Evolutionary conservation across 2,329 filamentous ascomycete species (phyloP).

Genomic region (Huntiella moniliformis): DNA sequence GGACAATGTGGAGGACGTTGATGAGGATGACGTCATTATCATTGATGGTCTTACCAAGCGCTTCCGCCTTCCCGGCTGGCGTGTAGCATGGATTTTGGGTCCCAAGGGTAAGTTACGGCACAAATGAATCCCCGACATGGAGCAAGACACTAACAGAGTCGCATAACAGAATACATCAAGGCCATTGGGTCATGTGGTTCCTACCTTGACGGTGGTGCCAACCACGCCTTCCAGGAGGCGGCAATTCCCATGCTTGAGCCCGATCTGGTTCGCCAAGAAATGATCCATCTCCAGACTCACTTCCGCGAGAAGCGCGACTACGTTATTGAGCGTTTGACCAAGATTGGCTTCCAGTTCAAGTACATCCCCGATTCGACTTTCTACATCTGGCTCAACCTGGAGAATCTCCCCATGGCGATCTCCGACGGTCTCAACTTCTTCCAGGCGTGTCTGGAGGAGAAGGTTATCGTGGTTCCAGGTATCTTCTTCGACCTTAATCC

Average conservation of each 20-base stretch:
- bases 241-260: conserved; percentile 89
- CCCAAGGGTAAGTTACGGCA: conserved; percentile 41
- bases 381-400: conserved; percentile 51
- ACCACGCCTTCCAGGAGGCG: conserved; percentile 89
- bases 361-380: conserved; percentile 82
- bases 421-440: conserved; percentile 94
- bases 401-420: conserved; percentile 57
- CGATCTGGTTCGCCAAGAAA: conserved; percentile 58
- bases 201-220: conserved; percentile 86
- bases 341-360: conserved; percentile 75
- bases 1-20: conserved; percentile 75
- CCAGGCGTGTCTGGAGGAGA: conserved; percentile 78
- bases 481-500: conserved; percentile 98
- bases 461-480: conserved; percentile 88
- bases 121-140: neutral
- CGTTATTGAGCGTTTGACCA: conserved; percentile 57
- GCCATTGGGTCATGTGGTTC: conserved; percentile 83
- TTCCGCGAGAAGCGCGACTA: conserved; percentile 89
- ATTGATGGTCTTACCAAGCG: conserved; percentile 94
- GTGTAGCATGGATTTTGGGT: conserved; percentile 88
- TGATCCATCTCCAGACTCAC: conserved; percentile 74
- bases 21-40: conserved; percentile 79
- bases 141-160: conserved; percentile 9
- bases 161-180: conserved; percentile 62
- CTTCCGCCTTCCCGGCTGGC: conserved; percentile 89